Conservation (phyloP, 768 basidiomycete genomes). For the Auricularia sp. region DNA sequence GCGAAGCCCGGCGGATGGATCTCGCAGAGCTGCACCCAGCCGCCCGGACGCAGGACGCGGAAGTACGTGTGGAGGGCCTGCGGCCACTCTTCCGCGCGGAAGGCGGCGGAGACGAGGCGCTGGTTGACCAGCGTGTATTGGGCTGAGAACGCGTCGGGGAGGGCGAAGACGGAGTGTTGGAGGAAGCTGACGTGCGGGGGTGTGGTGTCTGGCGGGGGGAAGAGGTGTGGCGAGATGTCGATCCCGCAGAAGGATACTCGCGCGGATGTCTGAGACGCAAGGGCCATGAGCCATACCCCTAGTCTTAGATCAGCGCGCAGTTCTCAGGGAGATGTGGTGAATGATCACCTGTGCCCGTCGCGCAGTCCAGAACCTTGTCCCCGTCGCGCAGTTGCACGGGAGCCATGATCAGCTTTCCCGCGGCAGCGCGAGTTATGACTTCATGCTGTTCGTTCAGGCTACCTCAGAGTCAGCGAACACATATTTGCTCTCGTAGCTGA, state of each 20-base stretch:
- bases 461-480: not conserved
- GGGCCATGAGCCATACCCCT: not conserved
- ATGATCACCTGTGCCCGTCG: no score
- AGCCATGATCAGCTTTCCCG: not conserved
- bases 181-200: not conserved
- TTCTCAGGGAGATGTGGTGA: no score
- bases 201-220: not conserved
- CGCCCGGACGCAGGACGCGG: slow-evolving; percentile 8
- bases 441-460: not conserved
- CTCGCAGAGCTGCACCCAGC: slow-evolving; percentile 8
- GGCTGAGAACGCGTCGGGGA: slow-evolving; percentile 5
- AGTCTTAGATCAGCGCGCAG: no score
- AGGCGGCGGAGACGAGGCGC: slow-evolving; percentile 4
- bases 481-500: not conserved
- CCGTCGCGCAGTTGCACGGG: not conserved
- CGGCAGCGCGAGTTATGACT: not conserved
- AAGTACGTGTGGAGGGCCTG: not conserved
- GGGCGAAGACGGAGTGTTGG: not conserved
- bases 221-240: not conserved
- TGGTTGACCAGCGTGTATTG: slow-evolving; percentile 8
- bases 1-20: not conserved
- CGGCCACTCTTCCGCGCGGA: slow-evolving; percentile 4
- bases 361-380: not conserved
- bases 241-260: not conserved
- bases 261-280: not conserved